Conservation (phyloP, 768 basidiomycete species). For the Rhodotorula taiwanensis region DNA sequence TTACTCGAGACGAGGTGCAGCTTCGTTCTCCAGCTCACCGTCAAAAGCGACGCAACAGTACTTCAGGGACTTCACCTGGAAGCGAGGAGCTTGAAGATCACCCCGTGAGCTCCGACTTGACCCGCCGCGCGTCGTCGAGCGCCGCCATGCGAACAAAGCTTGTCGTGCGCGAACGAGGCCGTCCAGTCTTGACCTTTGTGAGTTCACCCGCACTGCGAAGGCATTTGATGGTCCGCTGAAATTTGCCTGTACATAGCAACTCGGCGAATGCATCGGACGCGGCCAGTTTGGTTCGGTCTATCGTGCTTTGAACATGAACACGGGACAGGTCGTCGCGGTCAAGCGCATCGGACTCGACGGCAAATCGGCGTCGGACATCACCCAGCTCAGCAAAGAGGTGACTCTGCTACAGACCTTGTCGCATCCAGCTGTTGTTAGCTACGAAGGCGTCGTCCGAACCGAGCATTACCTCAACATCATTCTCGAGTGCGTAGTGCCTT, state of each 20-base stretch:
- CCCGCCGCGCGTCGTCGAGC: neutral
- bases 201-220: conserved; percentile 45
- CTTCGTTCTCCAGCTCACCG: no score
- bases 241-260: conserved; percentile 57
- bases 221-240: conserved; percentile 21
- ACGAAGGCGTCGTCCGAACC: conserved; percentile 90
- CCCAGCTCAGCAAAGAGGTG: conserved; percentile 87
- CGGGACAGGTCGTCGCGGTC: conserved; percentile 97
- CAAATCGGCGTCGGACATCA: conserved; percentile 80
- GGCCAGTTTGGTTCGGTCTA: conserved; percentile 97
- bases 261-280: conserved; percentile 92
- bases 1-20: no score
- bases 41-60: no score
- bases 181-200: conserved; percentile 71
- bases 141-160: conserved; percentile 56
- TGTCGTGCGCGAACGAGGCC: conserved; percentile 72
- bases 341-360: conserved; percentile 89
- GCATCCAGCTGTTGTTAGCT: conserved; percentile 94
- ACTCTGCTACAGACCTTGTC: conserved; percentile 81
- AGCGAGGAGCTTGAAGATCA: no score
- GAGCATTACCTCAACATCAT: conserved; percentile 82
- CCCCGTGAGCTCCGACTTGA: no score
- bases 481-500: conserved; percentile 66
- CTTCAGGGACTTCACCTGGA: no score
- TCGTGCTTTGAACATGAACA: conserved; percentile 83